Evolutionary conservation across 2,329 filamentous ascomycete genomes (phyloP).

Genomic region (Chrysoporthe puriensis): DNA sequence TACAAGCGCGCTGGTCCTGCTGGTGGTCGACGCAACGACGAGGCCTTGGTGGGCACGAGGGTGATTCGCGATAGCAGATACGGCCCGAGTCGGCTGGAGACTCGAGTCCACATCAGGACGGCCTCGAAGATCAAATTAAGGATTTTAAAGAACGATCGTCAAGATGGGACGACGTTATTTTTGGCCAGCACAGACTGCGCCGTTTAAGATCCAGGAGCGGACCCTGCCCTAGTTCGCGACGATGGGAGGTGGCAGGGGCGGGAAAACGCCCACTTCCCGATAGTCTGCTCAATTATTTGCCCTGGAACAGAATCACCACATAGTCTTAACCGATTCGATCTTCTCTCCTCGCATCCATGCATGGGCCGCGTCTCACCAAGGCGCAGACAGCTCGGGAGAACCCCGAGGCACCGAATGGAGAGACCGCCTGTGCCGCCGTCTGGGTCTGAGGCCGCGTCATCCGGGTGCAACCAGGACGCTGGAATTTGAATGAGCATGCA

Average conservation of each 20-base stretch:
- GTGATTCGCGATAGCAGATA: not conserved
- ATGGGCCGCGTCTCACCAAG: not conserved
- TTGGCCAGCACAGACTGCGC: not conserved
- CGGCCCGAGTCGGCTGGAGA: not conserved
- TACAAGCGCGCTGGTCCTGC: not conserved
- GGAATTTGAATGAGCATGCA: not conserved
- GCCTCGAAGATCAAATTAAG: not conserved
- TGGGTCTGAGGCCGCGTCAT: constrained; percentile 5
- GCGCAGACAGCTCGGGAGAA: not conserved
- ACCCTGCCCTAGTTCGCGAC: not conserved
- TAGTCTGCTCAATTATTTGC: not conserved
- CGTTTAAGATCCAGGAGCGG: not conserved
- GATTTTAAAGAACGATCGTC: not conserved
- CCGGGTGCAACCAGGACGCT: not conserved
- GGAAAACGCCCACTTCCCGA: not conserved
- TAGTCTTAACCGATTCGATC: not conserved
- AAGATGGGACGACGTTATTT: constrained; percentile 10
- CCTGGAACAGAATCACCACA: not conserved
- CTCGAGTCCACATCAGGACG: constrained; percentile 4
- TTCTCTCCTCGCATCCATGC: not conserved
- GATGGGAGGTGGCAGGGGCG: not conserved
- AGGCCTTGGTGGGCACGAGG: not conserved
- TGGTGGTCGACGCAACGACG: not conserved
- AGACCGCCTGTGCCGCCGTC: not conserved
- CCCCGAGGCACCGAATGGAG: not conserved